A percentile compares a stretch with the other conserved stretches of the same genome.
Evolutionary conservation across 2,329 filamentous ascomycete genomes (phyloP).

Genomic region (Tolypocladium pustulatum): DNA sequence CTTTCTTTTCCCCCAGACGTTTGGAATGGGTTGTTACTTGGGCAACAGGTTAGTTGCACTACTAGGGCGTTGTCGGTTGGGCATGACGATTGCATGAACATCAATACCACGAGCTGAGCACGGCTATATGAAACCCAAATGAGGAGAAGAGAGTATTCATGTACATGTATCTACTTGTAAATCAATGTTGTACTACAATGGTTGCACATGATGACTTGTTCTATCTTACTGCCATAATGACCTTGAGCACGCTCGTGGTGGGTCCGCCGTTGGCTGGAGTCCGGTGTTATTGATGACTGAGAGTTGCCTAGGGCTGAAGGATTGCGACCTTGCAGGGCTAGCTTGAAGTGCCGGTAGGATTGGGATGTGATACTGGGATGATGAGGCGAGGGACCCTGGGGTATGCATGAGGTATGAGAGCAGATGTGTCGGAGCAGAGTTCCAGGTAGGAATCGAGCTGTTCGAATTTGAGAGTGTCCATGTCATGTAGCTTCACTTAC

Average conservation of each 20-base stretch:
- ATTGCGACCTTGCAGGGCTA: neutral
- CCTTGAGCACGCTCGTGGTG: too few relatives aligned
- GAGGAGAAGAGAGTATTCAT: neutral
- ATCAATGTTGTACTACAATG: neutral
- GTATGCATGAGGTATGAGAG: too few relatives aligned
- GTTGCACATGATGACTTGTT: neutral
- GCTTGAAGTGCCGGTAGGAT: too few relatives aligned
- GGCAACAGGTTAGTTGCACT: neutral
- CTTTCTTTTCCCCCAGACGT: neutral
- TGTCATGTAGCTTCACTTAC: too few relatives aligned
- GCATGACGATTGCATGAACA: neutral
- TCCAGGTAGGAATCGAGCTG: too few relatives aligned
- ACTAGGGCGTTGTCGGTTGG: neutral
- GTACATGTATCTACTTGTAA: neutral
- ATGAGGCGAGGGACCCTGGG: too few relatives aligned
- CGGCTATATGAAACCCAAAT: neutral
- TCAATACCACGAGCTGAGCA: neutral
- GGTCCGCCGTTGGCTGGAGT: too few relatives aligned
- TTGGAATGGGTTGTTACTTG: too few relatives aligned
- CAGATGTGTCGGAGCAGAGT: too few relatives aligned
- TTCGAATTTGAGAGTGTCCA: too few relatives aligned
- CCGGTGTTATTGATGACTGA: too few relatives aligned
- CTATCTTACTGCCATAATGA: neutral
- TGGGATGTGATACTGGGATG: too few relatives aligned
- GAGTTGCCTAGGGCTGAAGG: neutral